Evolutionary conservation across 2,329 filamentous ascomycete genomes (phyloP), one percentile per base, ranked within the genome.

Genomic region (Colletotrichum eleusines): DNA sequence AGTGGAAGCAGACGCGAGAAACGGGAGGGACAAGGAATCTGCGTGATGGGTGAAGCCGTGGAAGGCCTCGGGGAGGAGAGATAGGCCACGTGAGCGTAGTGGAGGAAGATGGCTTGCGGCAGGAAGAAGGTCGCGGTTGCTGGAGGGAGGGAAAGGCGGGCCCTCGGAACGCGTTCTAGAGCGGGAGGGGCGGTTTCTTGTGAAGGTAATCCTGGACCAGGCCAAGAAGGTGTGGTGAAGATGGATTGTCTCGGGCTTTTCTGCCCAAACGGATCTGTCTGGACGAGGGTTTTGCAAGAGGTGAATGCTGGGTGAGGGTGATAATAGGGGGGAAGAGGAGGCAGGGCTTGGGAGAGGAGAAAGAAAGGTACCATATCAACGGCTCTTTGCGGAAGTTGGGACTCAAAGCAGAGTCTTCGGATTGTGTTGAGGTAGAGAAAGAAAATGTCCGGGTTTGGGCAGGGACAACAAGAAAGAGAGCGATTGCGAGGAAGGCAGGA

Each of bases 301-400:
- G 28, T 53, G 50, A 53, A 18, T 33, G 28, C 7, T 4, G 50
- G 12, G 12, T 16, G 23, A 2, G 50, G 26, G 2, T 53, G 2
- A n/a, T 53, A n/a, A n/a, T n/a, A n/a, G n/a, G n/a, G n/a, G 18
- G 50, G 8, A 11, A 9, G 28, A n/a, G 28, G 23, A 33, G 28
- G 28, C 18, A 54, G 9, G 28, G 28, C 51, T 35, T 33, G 20
- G 2, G 28, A 33, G 9, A 54, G 11, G 0, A 53, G 28, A 16
- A n/a, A 53, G 26, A n/a, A 53, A 53, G 2, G 50, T 5, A 53
- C 16, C 50, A 53, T 53, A 18, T 4, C 26, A 31, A 28, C 4
- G 3, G 9, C 3, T 3, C 11, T 35, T 1, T 11, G 18, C 2
- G 20, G 0, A 3, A 12, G 18, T 6, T 16, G 5, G 11, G 5